A percentile compares a stretch with the other conserved stretches of the same genome.
These are phyloP conservation scores for Candida morakotiae DNA, from an alignment of 805 yeast species.

Conservation along the genomic window DNA sequence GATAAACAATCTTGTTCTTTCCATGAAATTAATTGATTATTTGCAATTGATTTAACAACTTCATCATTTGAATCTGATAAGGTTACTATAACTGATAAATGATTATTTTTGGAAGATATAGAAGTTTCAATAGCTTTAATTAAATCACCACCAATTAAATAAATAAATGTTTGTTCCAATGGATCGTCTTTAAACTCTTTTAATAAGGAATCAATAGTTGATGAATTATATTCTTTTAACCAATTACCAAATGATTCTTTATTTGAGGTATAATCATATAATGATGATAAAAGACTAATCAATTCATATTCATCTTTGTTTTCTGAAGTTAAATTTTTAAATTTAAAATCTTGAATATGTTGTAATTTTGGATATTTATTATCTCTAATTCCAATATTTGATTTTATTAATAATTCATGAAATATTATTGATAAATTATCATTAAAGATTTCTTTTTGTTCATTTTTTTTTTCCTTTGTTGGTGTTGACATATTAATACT, in stretches of 20 bases:
- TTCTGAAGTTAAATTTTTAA: conserved; percentile 15
- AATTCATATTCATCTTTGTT: conserved; percentile 24
- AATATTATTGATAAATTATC: conserved; percentile 14
- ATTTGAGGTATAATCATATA: conserved; percentile 35
- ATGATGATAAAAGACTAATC: conserved; percentile 58
- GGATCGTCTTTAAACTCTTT: conserved; percentile 26
- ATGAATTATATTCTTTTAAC: conserved; percentile 46
- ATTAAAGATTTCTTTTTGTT: conserved; percentile 10
- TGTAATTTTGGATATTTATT: conserved; percentile 25
- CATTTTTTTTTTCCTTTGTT: conserved; percentile 7
- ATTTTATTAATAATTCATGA: conserved; percentile 17
- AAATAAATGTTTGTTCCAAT: conserved; percentile 48
- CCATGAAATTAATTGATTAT: conserved; percentile 68
- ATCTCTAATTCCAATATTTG: conserved; percentile 16
- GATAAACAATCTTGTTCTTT: conserved; percentile 20
- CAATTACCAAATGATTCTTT: conserved; percentile 46
- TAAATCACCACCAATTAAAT: conserved; percentile 52
- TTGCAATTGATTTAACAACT: conserved; percentile 52
- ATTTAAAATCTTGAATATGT: conserved; percentile 10
- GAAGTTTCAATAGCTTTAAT: conserved; percentile 62
- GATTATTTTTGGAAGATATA: conserved; percentile 56
- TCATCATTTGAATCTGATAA: conserved; percentile 68
- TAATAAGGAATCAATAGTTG: conserved; percentile 26
- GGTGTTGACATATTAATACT: conserved; percentile 10
- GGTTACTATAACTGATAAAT: conserved; percentile 67